Conservation (phyloP, 176 grass and related monocot species). For the Eleusine coracana region DNA sequence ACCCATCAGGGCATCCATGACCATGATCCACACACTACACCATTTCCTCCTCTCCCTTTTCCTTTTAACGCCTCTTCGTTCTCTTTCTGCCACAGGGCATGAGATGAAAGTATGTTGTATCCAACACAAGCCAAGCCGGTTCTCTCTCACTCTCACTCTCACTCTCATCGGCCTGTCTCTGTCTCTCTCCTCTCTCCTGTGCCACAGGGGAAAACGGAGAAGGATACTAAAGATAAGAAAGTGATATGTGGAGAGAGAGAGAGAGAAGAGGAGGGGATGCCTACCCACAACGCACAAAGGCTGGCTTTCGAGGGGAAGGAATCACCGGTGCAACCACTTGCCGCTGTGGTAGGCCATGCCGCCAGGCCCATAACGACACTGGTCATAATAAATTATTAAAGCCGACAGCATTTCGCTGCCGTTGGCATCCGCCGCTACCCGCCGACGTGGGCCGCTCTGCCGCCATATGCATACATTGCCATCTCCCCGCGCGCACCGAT, state of each 20-base stretch:
- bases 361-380: constrained; percentile 40
- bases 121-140: not conserved
- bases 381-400: constrained; percentile 64
- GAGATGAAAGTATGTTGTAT: not conserved
- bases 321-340: constrained; percentile 63
- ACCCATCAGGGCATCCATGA: not conserved
- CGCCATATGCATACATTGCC: constrained; percentile 32
- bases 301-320: constrained; percentile 13
- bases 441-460: constrained; percentile 54
- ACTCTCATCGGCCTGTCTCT: not conserved
- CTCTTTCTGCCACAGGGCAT: not conserved
- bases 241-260: constrained; percentile 30
- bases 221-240: constrained; percentile 66
- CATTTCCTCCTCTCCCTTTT: not conserved
- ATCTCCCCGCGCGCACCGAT: not conserved
- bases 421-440: constrained; percentile 23
- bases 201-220: constrained; percentile 44
- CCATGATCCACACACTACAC: not conserved
- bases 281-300: constrained; percentile 20
- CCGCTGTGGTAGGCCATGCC: constrained; percentile 45
- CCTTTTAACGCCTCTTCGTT: not conserved
- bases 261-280: constrained; percentile 2
- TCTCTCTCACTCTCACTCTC: not conserved
- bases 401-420: constrained; percentile 49
- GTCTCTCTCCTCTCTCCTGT: constrained; percentile 3